A percentile compares a stretch with the other conserved stretches of the same genome.
These are phyloP conservation scores for Chalaropsis thielavioides DNA, from an alignment of 2,329 filamentous ascomycete species.

Conservation along the genomic window DNA sequence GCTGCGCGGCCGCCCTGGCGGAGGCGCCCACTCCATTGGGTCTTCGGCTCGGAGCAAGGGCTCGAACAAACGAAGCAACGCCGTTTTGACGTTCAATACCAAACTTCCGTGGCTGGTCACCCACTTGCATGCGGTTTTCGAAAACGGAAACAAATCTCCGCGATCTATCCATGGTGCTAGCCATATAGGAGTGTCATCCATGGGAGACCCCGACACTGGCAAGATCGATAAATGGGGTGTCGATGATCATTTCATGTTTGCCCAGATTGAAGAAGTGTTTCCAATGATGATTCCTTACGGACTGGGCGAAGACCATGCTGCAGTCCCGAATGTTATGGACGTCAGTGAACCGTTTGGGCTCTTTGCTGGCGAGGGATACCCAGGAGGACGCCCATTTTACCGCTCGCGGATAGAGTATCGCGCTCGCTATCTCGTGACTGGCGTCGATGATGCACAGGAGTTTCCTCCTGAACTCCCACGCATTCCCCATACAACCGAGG, in stretches of 20 bases:
- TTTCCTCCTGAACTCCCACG: slow-evolving; percentile 34
- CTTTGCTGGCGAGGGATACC: slow-evolving; percentile 72
- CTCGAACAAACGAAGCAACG: slow-evolving; percentile 49
- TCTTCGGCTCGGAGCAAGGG: slow-evolving; percentile 36
- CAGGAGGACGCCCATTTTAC: slow-evolving; percentile 68
- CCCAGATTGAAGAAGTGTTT: slow-evolving; percentile 64
- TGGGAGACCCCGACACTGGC: slow-evolving; percentile 62
- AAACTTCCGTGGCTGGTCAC: slow-evolving; percentile 67
- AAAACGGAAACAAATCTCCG: slow-evolving; percentile 57
- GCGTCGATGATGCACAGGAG: not conserved
- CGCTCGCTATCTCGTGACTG: slow-evolving; percentile 4
- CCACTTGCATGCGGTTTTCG: slow-evolving; percentile 64
- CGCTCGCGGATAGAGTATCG: slow-evolving; percentile 27
- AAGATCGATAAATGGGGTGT: slow-evolving; percentile 74
- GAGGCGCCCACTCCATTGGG: slow-evolving; percentile 6
- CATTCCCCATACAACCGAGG: slow-evolving; percentile 53
- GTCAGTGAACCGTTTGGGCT: slow-evolving; percentile 75
- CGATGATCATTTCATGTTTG: slow-evolving; percentile 57
- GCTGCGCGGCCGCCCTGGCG: slow-evolving; percentile 60
- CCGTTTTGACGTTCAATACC: slow-evolving; percentile 74
- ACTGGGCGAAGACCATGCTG: slow-evolving; percentile 62
- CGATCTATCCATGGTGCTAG: slow-evolving; percentile 71
- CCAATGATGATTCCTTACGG: slow-evolving; percentile 64
- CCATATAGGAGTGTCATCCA: slow-evolving; percentile 62
- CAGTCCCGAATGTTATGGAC: slow-evolving; percentile 74